Percentiles rank a stretch among this genome's conserved stretches.
phyloP scores from a whole-genome alignment of 2,329 filamentous ascomycete species.

The Ceratocystiopsis brevicomis region DNA sequence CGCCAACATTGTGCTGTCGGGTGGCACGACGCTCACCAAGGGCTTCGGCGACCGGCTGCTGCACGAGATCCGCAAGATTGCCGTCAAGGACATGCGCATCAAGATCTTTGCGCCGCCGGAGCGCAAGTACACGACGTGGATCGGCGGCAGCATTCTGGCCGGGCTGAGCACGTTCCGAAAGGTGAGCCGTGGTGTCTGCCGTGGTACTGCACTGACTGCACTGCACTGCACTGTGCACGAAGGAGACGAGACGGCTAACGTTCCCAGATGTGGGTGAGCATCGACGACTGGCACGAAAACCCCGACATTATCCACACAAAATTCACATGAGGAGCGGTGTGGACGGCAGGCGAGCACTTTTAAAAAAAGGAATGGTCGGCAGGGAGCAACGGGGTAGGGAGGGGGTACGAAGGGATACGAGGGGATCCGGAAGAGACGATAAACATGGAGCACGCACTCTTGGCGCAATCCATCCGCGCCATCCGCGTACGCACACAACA shows the following conservation, averaged over 20 bases:
- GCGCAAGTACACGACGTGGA: conserved; percentile 98
- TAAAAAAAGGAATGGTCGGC: neutral
- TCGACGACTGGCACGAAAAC: conserved; percentile 99
- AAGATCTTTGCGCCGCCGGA: conserved; percentile 97
- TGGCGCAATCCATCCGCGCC: too few relatives aligned
- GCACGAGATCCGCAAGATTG: conserved; percentile 78
- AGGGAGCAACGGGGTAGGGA: neutral
- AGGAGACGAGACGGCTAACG: neutral
- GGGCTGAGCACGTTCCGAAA: conserved; percentile 96
- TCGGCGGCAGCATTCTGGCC: conserved; percentile 90
- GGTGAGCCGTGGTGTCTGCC: conserved; percentile 34
- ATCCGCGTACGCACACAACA: too few relatives aligned
- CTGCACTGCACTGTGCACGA: neutral
- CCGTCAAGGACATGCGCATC: conserved; percentile 98
- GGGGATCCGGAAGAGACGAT: too few relatives aligned
- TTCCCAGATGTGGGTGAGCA: conserved; percentile 92
- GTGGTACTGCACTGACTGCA: too few relatives aligned
- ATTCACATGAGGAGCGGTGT: conserved; percentile 45
- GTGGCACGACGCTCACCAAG: conserved; percentile 88
- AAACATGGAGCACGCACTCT: too few relatives aligned
- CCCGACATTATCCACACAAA: conserved; percentile 97
- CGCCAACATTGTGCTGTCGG: conserved; percentile 91
- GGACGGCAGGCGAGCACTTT: neutral
- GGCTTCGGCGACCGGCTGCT: conserved; percentile 88
- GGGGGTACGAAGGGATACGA: neutral